Evolutionary conservation across 352 stramenopile genomes (phyloP).

Genomic region (Globisporangium solare): DNA sequence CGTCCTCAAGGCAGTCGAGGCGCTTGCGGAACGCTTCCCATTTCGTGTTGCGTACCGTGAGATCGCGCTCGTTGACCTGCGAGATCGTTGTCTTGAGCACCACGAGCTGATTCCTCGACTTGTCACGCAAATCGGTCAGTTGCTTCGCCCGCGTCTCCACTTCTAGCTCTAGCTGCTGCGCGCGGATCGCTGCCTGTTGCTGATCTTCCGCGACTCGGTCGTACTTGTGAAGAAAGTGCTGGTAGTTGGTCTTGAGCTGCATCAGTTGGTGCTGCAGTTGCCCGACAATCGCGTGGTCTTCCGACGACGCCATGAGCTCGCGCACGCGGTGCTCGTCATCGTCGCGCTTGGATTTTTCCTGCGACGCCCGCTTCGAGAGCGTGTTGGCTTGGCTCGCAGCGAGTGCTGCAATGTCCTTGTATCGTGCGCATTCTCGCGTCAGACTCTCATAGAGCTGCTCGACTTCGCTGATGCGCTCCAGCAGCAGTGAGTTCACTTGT

Average conservation of each 20-base stretch:
- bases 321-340: slow-evolving; percentile 59
- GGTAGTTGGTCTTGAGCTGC: slow-evolving; percentile 81
- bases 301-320: slow-evolving; percentile 70
- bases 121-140: slow-evolving; percentile 29
- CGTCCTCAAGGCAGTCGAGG: slow-evolving; percentile 58
- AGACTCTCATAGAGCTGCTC: slow-evolving; percentile 73
- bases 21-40: slow-evolving; percentile 72
- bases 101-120: slow-evolving; percentile 27
- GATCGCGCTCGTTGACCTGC: slow-evolving; percentile 54
- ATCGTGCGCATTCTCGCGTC: slow-evolving; percentile 51
- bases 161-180: slow-evolving; percentile 55
- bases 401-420: slow-evolving; percentile 58
- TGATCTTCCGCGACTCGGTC: slow-evolving; percentile 45
- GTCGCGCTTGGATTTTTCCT: slow-evolving; percentile 41
- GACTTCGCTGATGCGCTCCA: slow-evolving; percentile 64
- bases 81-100: slow-evolving; percentile 42
- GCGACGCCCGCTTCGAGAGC: slow-evolving; percentile 31
- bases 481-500: slow-evolving; percentile 50
- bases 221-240: slow-evolving; percentile 75
- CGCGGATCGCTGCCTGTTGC: slow-evolving; percentile 45
- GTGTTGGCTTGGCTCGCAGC: slow-evolving; percentile 62
- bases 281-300: slow-evolving; percentile 90
- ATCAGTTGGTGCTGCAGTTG: slow-evolving; percentile 87
- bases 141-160: slow-evolving; percentile 41
- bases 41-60: slow-evolving; percentile 51